Evolutionary conservation across 108 stramenopile genomes (phyloP).

Genomic region (Poteriospumella lacustris): DNA sequence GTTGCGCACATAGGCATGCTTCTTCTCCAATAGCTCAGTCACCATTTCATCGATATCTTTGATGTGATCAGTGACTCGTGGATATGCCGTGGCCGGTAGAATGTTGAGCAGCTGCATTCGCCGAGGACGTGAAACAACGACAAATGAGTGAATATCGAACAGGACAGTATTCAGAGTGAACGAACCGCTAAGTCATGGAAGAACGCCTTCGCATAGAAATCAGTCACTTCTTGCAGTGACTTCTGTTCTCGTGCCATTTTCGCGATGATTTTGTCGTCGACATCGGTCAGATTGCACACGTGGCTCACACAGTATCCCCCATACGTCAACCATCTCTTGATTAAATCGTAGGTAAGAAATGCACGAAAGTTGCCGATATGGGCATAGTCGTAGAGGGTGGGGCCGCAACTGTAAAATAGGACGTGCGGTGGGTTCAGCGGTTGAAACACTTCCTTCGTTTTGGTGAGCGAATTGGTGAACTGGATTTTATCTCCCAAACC

Average conservation of each 20-base stretch:
- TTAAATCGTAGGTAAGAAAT: conserved; percentile 39
- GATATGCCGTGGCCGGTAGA: not conserved
- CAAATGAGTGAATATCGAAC: not conserved
- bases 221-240: not conserved
- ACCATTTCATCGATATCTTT: conserved; percentile 83
- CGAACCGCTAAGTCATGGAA: not conserved
- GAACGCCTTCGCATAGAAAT: not conserved
- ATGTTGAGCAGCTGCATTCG: not conserved
- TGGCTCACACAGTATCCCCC: not conserved
- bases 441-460: not conserved
- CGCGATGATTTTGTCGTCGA: conserved; percentile 96
- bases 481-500: not conserved
- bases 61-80: conserved; percentile 75
- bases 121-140: not conserved
- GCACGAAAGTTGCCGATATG: conserved; percentile 95
- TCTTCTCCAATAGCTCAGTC: conserved; percentile 62
- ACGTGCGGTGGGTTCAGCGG: not conserved
- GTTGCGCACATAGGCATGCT: conserved; percentile 76
- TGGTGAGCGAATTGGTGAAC: not conserved
- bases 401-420: conserved; percentile 68
- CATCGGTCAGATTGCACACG: conserved; percentile 69
- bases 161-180: not conserved
- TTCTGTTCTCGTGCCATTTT: not conserved
- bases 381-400: conserved; percentile 90
- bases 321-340: conserved; percentile 13